A percentile compares a stretch with the other conserved stretches of the same genome.
phyloP scores from a whole-genome alignment of 2,329 filamentous ascomycete genomes.

The Raffaelea deltoideospora region DNA sequence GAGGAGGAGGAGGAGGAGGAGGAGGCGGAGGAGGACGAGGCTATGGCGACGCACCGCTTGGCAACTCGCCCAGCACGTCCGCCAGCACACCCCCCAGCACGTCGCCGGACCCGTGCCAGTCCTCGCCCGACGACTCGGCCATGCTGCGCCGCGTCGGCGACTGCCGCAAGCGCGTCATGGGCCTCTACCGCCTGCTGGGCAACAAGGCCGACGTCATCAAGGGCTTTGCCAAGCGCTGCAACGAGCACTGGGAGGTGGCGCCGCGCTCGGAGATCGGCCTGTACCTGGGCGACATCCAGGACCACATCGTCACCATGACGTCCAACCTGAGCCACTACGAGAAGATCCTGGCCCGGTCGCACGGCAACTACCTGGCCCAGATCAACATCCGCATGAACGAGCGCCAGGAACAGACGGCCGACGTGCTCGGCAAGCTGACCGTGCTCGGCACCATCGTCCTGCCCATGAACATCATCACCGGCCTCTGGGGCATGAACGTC shows the following conservation, averaged over 20 bases:
- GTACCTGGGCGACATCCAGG: constrained; percentile 94
- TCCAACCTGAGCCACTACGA: constrained; percentile 92
- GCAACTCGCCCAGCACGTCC: constrained; percentile 1
- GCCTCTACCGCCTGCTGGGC: constrained; percentile 76
- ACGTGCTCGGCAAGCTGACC: constrained; percentile 86
- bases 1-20: not conserved
- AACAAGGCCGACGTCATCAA: constrained; percentile 99
- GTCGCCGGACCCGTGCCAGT: too few relatives aligned
- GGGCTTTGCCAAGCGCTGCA: constrained; percentile 94
- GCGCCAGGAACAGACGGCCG: constrained; percentile 85
- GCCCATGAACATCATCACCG: constrained; percentile 98
- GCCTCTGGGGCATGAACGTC: constrained; percentile 98
- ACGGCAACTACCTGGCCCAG: constrained; percentile 96
- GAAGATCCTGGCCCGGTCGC: constrained; percentile 79
- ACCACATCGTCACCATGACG: constrained; percentile 98
- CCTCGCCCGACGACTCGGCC: constrained; percentile 21
- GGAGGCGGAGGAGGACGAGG: constrained; percentile 17
- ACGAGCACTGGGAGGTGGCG: constrained; percentile 94
- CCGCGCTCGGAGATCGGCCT: constrained; percentile 92
- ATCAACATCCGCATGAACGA: constrained; percentile 99
- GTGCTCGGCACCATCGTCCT: constrained; percentile 93
- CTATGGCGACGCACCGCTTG: constrained; percentile 13
- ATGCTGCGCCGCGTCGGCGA: constrained; percentile 90
- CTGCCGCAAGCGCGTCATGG: constrained; percentile 95
- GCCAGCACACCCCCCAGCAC: too few relatives aligned